phyloP scores from a whole-genome alignment of 495 filamentous ascomycete genomes.

The Physcia stellaris region DNA sequence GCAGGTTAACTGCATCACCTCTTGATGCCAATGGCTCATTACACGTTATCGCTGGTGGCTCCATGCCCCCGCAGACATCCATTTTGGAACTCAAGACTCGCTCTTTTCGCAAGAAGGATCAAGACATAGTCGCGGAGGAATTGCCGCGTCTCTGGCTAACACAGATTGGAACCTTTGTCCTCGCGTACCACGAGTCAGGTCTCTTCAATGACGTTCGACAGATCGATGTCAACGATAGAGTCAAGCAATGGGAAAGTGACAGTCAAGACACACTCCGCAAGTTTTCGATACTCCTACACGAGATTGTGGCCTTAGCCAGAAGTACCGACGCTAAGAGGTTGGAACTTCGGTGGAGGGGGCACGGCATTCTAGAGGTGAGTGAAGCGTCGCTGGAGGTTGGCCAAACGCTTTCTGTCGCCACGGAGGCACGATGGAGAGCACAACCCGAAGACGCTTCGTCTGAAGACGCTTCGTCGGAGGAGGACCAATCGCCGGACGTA shows the following conservation, averaged over 20 bases:
- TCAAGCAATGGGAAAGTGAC: slow-evolving; percentile 3
- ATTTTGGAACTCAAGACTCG: slow-evolving; percentile 55
- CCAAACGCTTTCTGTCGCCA: slow-evolving; percentile 18
- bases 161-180: slow-evolving; percentile 7
- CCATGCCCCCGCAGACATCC: slow-evolving; percentile 1
- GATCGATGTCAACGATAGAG: neutral
- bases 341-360: slow-evolving; percentile 27
- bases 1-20: neutral
- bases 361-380: slow-evolving; percentile 29
- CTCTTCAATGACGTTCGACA: slow-evolving; percentile 5
- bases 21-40: neutral
- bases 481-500: slow-evolving; percentile 5
- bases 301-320: slow-evolving; percentile 10
- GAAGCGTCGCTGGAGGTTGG: slow-evolving; percentile 19
- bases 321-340: slow-evolving; percentile 21
- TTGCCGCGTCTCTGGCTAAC: slow-evolving; percentile 8
- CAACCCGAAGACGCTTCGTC: slow-evolving; percentile 1
- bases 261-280: slow-evolving; percentile 2
- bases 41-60: neutral
- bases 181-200: slow-evolving; percentile 8
- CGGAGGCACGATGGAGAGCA: slow-evolving; percentile 10
- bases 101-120: slow-evolving; percentile 14
- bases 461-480: neutral
- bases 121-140: slow-evolving; percentile 2
- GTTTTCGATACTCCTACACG: slow-evolving; percentile 7